Evolutionary conservation across 768 basidiomycete genomes (phyloP), one percentile per base, ranked within the genome.

Genomic region (Tulasnella sp.): DNA sequence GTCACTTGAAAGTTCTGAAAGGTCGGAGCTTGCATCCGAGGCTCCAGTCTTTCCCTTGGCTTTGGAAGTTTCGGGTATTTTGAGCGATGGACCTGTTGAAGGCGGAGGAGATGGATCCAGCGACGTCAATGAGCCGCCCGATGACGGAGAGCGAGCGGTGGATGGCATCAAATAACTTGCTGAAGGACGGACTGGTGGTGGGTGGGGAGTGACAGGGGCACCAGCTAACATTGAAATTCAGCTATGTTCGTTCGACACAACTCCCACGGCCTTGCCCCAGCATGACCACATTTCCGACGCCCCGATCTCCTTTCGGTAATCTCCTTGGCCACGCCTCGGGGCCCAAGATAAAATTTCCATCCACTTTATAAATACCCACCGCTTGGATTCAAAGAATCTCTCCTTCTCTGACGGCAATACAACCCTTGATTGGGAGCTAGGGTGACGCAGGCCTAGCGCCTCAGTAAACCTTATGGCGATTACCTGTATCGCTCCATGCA

Each of bases 11-110:
- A 78, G 77, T 40, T 78, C 77, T 34, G 56, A 71, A 1, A 78
- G 48, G 40, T 78, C 77, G 3, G 77, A 78, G 44, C 77, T 78
- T 5, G 77, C 77, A 38, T 78, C 77, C 24, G 77, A 78, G 48
- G 44, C 75, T 39, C 77, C 77, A 2, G 62, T 68, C 34, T 19
- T 8, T 5, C 68, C 34, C 62, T 71, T 78, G 62, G 38, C 24
- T 68, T 40, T 39, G 34, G 56, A 39, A 40, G 42, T 24, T 27
- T 62, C 71, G n/a, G 56, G n/a, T 24, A 56, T 40, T 38, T 27
- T 39, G 14, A 36, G 34, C 31, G 34, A 24, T 71, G 52, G 40
- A 10, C 39, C 36, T 2, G 62, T 78, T 19, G 77, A 71, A n/a
- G 77, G 52, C 14, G 77, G 16, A 40, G 58, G 77, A 40, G 77